Evolutionary conservation across 345 rosid species (phyloP).

Genomic region (Eucalyptus erythrocorys): DNA sequence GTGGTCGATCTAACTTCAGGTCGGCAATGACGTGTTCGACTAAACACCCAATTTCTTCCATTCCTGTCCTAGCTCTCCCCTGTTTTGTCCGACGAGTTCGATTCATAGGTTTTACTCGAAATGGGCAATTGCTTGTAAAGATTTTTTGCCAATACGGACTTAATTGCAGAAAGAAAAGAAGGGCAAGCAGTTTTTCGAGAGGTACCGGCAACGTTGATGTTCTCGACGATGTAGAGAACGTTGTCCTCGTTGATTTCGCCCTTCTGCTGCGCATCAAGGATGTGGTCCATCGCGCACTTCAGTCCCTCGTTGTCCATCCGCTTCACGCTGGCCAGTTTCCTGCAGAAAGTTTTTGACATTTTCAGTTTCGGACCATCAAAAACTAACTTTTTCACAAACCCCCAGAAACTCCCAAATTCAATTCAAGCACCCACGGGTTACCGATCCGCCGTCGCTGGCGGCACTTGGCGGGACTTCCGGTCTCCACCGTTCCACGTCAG

Average conservation of each 20-base stretch:
- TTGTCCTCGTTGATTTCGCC: conserved; percentile 97
- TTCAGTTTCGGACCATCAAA: not conserved
- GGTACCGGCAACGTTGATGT: conserved; percentile 93
- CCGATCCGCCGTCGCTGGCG: not conserved
- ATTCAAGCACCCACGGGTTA: not conserved
- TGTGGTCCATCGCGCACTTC: conserved; percentile 94
- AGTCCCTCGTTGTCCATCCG: conserved; percentile 45
- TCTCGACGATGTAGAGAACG: conserved; percentile 96
- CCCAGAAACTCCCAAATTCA: not conserved
- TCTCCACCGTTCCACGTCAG: not conserved
- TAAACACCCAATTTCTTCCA: not conserved
- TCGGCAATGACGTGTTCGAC: not conserved
- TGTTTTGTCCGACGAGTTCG: not conserved
- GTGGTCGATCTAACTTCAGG: not conserved
- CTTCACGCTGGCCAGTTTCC: conserved; percentile 63
- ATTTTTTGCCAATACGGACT: not conserved
- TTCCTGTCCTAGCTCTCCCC: not conserved
- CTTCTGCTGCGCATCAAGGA: conserved; percentile 76
- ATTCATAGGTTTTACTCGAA: not conserved
- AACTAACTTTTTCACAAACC: not conserved
- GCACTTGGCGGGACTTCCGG: not conserved
- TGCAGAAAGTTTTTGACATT: not conserved
- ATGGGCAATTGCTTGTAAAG: not conserved
- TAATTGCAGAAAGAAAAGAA: not conserved
- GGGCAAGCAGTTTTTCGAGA: not conserved